A percentile compares a stretch with the other conserved stretches of the same genome.
These are phyloP conservation scores for Ganoderma boninense DNA, from an alignment of 1,284 basidiomycete genomes.

Conservation along the genomic window DNA sequence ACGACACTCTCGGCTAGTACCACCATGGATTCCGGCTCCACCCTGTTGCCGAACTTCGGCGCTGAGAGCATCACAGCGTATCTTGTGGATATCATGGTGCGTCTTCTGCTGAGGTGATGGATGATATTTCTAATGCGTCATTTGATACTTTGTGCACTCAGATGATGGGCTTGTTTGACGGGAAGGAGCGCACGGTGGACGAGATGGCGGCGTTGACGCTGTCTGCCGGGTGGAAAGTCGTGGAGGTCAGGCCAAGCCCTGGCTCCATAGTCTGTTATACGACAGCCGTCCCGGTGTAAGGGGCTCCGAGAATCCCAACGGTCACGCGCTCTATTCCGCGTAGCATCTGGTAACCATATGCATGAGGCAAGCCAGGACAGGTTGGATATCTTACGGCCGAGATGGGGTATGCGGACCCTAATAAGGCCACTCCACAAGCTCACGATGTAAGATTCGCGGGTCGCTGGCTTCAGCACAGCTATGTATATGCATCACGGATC, in stretches of 20 bases:
- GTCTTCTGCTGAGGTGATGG: conserved; percentile 21
- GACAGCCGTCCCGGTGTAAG: conserved; percentile 24
- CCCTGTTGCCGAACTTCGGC: conserved; percentile 69
- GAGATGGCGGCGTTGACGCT: conserved; percentile 61
- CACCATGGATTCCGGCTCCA: conserved; percentile 42
- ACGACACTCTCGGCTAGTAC: conserved; percentile 33
- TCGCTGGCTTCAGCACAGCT: too few relatives aligned
- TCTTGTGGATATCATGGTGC: conserved; percentile 72
- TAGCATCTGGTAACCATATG: too few relatives aligned
- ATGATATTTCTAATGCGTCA: too few relatives aligned
- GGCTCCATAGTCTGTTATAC: conserved; percentile 33
- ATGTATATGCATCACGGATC: too few relatives aligned
- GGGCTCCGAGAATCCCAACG: too few relatives aligned
- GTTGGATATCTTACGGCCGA: too few relatives aligned
- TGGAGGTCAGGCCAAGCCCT: conserved; percentile 55
- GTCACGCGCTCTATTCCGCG: too few relatives aligned
- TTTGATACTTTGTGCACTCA: conserved; percentile 32
- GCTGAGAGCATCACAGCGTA: conserved; percentile 71
- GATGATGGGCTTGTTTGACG: conserved; percentile 29
- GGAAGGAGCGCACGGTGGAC: conserved; percentile 63
- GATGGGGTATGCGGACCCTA: too few relatives aligned
- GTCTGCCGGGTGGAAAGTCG: conserved; percentile 71
- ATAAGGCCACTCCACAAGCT: too few relatives aligned
- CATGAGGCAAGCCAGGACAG: too few relatives aligned
- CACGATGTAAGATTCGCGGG: too few relatives aligned